Conservation (phyloP, 805 yeast species). For the Candida mattraensis region DNA sequence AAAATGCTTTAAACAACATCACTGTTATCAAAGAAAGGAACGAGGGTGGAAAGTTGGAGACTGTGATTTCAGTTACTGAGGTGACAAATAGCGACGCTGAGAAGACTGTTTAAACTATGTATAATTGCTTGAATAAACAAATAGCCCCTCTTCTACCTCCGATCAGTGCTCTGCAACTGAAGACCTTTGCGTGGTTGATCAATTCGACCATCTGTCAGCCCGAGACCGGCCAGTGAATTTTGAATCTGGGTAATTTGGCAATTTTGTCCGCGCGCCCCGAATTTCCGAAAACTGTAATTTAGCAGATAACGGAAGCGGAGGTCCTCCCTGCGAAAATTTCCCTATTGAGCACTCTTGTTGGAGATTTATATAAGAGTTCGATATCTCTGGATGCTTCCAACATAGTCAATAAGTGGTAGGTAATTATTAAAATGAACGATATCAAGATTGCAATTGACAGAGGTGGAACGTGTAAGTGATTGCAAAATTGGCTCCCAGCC, state of each 20-base stretch:
- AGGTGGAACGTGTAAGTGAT: constrained; percentile 51
- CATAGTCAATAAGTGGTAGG: too few relatives aligned
- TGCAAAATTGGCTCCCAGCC: too few relatives aligned
- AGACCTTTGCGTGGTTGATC: not conserved
- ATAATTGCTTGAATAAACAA: too few relatives aligned
- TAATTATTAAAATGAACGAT: constrained; percentile 6
- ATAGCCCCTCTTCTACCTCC: too few relatives aligned
- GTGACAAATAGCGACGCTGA: not conserved
- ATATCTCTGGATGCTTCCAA: too few relatives aligned
- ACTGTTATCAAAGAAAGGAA: constrained; percentile 3
- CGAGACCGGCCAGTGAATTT: too few relatives aligned
- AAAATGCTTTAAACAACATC: constrained; percentile 4
- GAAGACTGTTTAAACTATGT: too few relatives aligned
- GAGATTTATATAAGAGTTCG: too few relatives aligned
- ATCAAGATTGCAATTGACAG: constrained; percentile 20
- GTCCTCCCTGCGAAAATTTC: constrained; percentile 1
- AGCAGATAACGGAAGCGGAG: constrained; percentile 1
- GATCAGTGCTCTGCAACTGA: constrained; percentile 1
- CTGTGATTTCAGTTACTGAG: constrained; percentile 9
- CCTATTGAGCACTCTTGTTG: not conserved
- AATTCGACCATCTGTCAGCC: not conserved
- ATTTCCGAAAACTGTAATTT: not conserved
- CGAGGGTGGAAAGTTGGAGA: constrained; percentile 7
- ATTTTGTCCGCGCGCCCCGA: constrained; percentile 1
- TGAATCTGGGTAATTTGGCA: too few relatives aligned